A percentile compares a stretch with the other conserved stretches of the same genome.
Evolutionary conservation across 257 asterid species (phyloP).

Genomic region (Lantana camara): DNA sequence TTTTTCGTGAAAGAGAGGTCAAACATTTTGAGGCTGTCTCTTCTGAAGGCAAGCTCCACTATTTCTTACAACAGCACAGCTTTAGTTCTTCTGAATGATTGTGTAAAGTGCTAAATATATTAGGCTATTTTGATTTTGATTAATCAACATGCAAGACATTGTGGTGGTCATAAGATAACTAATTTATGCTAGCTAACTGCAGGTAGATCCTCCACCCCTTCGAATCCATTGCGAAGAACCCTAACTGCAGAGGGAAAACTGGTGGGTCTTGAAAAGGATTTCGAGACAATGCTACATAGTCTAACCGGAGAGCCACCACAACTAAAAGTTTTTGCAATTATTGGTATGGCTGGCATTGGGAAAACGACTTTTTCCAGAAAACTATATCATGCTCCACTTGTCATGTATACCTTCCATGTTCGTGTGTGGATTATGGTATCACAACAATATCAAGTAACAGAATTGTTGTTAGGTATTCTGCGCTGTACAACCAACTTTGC

Average conservation of each 20-base stretch:
- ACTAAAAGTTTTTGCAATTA: slow-evolving; percentile 6
- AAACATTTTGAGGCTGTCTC: neutral
- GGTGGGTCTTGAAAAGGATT: slow-evolving; percentile 15
- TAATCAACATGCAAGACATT: neutral
- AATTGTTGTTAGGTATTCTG: slow-evolving; percentile 19
- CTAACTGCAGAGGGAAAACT: neutral
- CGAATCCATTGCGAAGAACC: neutral
- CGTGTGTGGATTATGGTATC: slow-evolving; percentile 15
- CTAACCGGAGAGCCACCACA: slow-evolving; percentile 15
- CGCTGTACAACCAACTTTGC: neutral
- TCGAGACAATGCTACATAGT: neutral
- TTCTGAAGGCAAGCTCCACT: neutral
- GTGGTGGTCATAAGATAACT: no score
- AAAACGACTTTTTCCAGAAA: slow-evolving; percentile 11
- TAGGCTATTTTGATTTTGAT: neutral
- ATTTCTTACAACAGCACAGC: neutral
- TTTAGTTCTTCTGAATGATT: no score
- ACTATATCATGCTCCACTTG: slow-evolving; percentile 8
- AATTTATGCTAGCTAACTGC: no score
- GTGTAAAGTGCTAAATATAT: no score
- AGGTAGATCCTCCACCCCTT: neutral
- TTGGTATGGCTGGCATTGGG: slow-evolving; percentile 26
- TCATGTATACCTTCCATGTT: slow-evolving; percentile 11
- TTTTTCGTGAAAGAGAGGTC: neutral
- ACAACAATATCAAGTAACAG: neutral